These are phyloP conservation scores for Mycena haematopus DNA, from an alignment of 768 basidiomycete species.

Conservation along the genomic window DNA sequence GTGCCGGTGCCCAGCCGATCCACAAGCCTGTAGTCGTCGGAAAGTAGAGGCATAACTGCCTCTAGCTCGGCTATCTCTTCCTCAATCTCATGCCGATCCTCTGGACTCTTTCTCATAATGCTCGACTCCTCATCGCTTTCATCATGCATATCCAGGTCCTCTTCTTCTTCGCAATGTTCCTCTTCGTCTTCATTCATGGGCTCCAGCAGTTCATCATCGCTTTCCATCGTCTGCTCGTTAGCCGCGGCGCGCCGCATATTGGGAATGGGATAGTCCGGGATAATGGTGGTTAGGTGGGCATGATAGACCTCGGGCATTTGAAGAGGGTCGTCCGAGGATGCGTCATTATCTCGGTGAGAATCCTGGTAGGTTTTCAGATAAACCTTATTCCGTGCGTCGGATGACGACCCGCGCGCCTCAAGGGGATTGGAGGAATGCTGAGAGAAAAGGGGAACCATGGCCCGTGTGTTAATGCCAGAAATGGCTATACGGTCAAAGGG, in stretches of 20 bases:
- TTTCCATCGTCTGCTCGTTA: conserved; percentile 57
- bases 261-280: conserved; percentile 36
- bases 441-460: conserved; percentile 45
- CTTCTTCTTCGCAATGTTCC: conserved; percentile 42
- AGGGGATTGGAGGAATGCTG: conserved; percentile 80
- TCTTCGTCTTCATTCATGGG: conserved; percentile 35
- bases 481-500: too few species aligned
- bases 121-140: conserved; percentile 70
- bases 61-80: conserved; percentile 80
- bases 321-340: conserved; percentile 61
- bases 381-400: conserved; percentile 57
- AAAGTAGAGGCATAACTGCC: conserved; percentile 68
- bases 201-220: conserved; percentile 50
- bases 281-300: conserved; percentile 53
- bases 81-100: conserved; percentile 78
- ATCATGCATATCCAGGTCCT: conserved; percentile 36
- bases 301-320: conserved; percentile 55
- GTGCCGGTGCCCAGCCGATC: conserved; percentile 97
- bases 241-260: conserved; percentile 29
- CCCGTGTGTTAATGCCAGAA: background rate
- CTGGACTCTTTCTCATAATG: conserved; percentile 58
- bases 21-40: conserved; percentile 73
- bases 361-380: conserved; percentile 47
- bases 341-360: conserved; percentile 36
- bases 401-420: conserved; percentile 60